Evolutionary conservation across 306 rosid genomes (phyloP).

Genomic region (Fragaria nilgerrensis): DNA sequence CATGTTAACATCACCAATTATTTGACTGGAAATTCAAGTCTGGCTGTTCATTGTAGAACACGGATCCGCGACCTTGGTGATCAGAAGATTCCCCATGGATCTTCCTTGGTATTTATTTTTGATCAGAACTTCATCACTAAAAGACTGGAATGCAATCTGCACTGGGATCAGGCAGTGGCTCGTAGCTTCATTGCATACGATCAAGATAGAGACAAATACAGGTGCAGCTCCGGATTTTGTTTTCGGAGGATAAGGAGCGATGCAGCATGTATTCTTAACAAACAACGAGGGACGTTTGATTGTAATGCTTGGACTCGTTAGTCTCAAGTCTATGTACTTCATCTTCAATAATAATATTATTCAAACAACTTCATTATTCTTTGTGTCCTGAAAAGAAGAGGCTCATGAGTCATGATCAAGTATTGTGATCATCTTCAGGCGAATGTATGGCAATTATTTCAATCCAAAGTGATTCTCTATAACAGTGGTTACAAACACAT

Average conservation of each 20-base stretch:
- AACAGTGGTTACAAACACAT: no score
- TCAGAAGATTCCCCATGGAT: background rate
- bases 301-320: background rate
- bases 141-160: background rate
- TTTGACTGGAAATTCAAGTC: background rate
- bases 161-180: background rate
- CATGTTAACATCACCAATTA: background rate
- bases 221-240: background rate
- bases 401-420: no score
- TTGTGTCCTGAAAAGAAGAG: background rate
- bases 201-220: background rate
- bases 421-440: no score
- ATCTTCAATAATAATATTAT: background rate
- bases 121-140: background rate
- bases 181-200: background rate
- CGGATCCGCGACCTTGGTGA: background rate
- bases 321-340: background rate
- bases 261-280: background rate
- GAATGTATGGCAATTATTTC: no score
- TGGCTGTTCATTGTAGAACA: background rate
- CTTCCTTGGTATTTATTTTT: background rate
- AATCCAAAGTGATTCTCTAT: no score
- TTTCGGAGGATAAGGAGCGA: background rate
- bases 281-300: background rate
- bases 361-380: background rate